phyloP scores from a whole-genome alignment of 345 rosid species.

The Leavenworthia alabamica region DNA sequence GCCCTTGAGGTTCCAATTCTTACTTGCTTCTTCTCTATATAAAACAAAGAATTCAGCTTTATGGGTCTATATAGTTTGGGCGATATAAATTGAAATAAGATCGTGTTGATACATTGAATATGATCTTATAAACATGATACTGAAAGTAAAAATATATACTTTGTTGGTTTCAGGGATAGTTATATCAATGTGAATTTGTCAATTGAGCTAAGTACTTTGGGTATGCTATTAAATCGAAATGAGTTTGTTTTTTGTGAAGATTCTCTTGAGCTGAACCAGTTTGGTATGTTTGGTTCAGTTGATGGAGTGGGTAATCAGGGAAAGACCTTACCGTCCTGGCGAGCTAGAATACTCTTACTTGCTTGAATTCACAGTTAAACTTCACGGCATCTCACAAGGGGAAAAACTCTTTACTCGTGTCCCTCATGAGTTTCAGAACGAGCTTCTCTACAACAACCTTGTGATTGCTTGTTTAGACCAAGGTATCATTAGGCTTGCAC shows the following conservation, averaged over 20 bases:
- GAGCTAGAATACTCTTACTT: conserved; percentile 84
- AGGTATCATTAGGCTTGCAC: conserved; percentile 62
- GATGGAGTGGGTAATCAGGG: conserved; percentile 95
- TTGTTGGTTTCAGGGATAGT: background rate
- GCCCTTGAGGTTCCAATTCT: conserved; percentile 44
- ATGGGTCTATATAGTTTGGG: background rate
- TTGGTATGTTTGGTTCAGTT: conserved; percentile 39
- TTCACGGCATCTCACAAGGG: conserved; percentile 69
- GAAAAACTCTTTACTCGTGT: conserved; percentile 62
- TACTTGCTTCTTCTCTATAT: background rate
- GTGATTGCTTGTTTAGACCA: conserved; percentile 80
- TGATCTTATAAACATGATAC: background rate
- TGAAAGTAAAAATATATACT: background rate
- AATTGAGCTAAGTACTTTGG: background rate
- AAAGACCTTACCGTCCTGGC: conserved; percentile 70
- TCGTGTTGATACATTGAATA: background rate
- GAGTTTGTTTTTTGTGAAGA: background rate
- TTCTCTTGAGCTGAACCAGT: background rate
- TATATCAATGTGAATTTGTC: background rate
- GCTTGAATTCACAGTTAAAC: conserved; percentile 69
- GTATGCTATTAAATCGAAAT: background rate
- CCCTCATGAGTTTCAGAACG: conserved; percentile 81
- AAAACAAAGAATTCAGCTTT: background rate
- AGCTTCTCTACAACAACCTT: conserved; percentile 78
- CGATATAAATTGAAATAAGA: background rate